Conservation (phyloP, 306 rosid genomes). For the Urtica urens region DNA sequence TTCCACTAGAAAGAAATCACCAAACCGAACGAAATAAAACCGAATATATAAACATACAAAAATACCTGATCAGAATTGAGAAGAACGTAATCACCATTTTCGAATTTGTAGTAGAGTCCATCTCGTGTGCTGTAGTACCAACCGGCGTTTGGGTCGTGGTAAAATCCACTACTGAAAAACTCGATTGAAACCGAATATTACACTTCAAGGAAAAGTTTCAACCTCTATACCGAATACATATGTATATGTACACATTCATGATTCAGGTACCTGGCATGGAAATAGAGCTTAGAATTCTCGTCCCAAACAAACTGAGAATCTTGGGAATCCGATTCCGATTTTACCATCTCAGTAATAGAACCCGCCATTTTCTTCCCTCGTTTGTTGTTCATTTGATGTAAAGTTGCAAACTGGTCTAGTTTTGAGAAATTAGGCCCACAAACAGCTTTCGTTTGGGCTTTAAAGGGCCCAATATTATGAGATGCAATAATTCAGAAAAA, state of each 20-base stretch:
- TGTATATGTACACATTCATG: background rate
- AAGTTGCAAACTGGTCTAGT: no score
- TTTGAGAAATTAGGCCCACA: no score
- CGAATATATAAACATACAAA: background rate
- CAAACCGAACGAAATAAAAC: background rate
- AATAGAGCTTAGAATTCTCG: conserved; percentile 55
- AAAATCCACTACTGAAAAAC: conserved; percentile 69
- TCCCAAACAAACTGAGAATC: conserved; percentile 62
- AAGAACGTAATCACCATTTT: conserved; percentile 75
- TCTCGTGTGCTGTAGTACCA: conserved; percentile 77
- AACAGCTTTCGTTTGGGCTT: no score
- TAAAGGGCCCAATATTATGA: no score
- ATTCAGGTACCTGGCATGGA: conserved; percentile 76
- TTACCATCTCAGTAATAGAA: background rate
- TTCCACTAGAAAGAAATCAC: background rate
- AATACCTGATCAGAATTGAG: conserved; percentile 35
- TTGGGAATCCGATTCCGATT: conserved; percentile 16
- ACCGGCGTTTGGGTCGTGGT: conserved; percentile 76
- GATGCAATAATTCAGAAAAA: no score
- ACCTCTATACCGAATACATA: no score
- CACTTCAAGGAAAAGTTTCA: background rate
- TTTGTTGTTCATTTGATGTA: no score
- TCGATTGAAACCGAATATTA: background rate
- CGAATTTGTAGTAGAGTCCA: conserved; percentile 61
- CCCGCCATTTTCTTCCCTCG: conserved; percentile 15